Evolutionary conservation across 148 eudicot species (phyloP), one percentile per base, ranked within the genome.

Genomic region (Chenopodium quinoa): DNA sequence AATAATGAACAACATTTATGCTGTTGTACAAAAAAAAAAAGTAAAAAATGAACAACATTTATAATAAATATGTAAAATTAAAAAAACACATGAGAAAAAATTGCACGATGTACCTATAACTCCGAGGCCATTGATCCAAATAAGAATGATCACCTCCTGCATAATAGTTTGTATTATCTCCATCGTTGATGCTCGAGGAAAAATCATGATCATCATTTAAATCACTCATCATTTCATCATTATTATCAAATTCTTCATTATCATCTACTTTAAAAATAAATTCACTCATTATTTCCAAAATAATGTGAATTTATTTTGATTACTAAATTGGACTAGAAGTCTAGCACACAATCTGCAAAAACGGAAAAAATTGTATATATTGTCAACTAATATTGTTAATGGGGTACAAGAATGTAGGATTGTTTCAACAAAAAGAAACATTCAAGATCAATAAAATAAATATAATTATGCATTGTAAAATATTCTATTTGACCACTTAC

Each of bases 91-190:
- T 31, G 32, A 31, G 46, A 63, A 54, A 69, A 44, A 0, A 48
- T 1, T 48, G 13, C 4, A 13, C 17, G 70, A 47, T 27, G 17
- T 82, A 92, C 96, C 82, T 89, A 81, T 78, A 92, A 87, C 92
- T 91, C 67, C 79, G 88, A 70, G 97, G 97, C 97, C 97, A 92
- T 63, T 75, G 91, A 50, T 70, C 84, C 2, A 88, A 69, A 77
- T 77, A 32, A 34, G 83, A 89, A 20, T 83, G 76, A 2, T 83
- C 82, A 76, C 75, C 19, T 56, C 56, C 73, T 65, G 7, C 62
- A 79, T 29, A 68, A 31, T 12, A 34, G 6, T n/a, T 7, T 13
- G 75, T 31, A 46, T 48, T 81, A 20, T 50, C 78, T 25, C 58
- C 85, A 64, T 77, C 83, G 9, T 13, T 71, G 4, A 34, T 73